phyloP scores from a whole-genome alignment of 768 basidiomycete genomes.

The Tylopilus subfusipes region DNA sequence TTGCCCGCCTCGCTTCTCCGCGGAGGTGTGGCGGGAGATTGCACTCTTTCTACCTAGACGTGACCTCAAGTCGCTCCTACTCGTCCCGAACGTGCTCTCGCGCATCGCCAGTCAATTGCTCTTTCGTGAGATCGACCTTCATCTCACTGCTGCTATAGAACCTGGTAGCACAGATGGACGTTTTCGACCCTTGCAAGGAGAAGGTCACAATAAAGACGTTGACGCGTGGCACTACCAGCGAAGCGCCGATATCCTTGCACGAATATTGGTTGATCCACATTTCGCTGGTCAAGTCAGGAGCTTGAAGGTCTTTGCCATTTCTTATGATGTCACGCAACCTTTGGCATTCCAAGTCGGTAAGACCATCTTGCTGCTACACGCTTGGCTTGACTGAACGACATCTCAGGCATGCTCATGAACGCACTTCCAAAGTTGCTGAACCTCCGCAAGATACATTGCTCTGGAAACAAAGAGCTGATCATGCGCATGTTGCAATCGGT shows the following conservation, averaged over 20 bases:
- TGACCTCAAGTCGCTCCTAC: slow-evolving; percentile 62
- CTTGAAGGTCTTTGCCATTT: slow-evolving; percentile 55
- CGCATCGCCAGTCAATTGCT: slow-evolving; percentile 65
- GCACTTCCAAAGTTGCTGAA: slow-evolving; percentile 61
- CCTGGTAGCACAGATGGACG: slow-evolving; percentile 15
- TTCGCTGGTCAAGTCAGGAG: slow-evolving; percentile 60
- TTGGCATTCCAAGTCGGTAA: slow-evolving; percentile 65
- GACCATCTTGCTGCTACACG: background rate
- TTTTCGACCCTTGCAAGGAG: slow-evolving; percentile 13
- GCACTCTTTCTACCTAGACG: slow-evolving; percentile 57
- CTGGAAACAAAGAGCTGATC: slow-evolving; percentile 53
- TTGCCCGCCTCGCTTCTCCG: slow-evolving; percentile 54
- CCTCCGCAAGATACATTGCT: slow-evolving; percentile 57
- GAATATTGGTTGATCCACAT: slow-evolving; percentile 55
- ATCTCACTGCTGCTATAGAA: slow-evolving; percentile 45
- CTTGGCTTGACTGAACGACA: background rate
- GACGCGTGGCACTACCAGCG: slow-evolving; percentile 53
- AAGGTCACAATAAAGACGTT: slow-evolving; percentile 28
- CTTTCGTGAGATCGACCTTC: slow-evolving; percentile 61
- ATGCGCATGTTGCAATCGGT: slow-evolving; percentile 50
- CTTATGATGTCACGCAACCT: slow-evolving; percentile 44
- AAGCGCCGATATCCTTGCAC: slow-evolving; percentile 67
- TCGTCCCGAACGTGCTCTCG: slow-evolving; percentile 63
- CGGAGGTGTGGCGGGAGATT: slow-evolving; percentile 71
- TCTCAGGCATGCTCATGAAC: slow-evolving; percentile 62